Base-by-base conservation (phyloP, 176 grass and related monocot species). In the Pontederia crassipes region DNA sequence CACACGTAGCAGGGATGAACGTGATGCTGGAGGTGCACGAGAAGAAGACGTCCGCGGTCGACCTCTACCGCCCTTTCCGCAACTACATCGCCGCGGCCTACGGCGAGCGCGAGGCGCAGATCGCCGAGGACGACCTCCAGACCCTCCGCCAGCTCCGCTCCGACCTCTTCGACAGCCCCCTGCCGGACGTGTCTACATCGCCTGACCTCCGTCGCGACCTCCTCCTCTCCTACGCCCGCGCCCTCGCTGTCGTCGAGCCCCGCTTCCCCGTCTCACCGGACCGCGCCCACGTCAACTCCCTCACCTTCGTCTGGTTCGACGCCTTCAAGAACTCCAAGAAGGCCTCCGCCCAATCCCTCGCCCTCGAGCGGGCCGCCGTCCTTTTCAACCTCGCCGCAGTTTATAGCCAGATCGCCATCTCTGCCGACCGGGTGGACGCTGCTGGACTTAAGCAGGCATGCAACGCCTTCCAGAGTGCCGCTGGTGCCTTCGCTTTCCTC, bases 1-100 rank as follows among this genome's bases (percentile, higher is more conserved):
- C 52, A 35, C 56, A 18, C 16, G 12, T 66, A 58, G 17, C 61
- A 62, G 62, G 56, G 62, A 40, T 72, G 62, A 98, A 92, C 85
- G 75, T 98, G 68, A 98, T 93, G 94, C 88, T 98, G 14, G 94
- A 84, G 16, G 86, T 98, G 35, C 94, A 98, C 79, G 94, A 98
- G 79, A 98, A 98, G 88, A 98, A 89, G 57, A 74, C 88, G 1
- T 17, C 77, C 9, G 8, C 88, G 8, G 66, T 73, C 12, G 94
- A 98, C 59, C 74, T 98, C 74, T 93, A 98, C 75, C 88, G 88
- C 65, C 85, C 88, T 14, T 88, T 93, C 20, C 88, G 94, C 49
- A 81, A 67, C 17, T 93, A 93, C 79, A 79, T 98, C 88, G 62
- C 84, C 61, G 67, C 79, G 52, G 69, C 58, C 58, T 98, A 88